phyloP scores from a whole-genome alignment of 345 rosid species.

The Triadica sebifera region DNA sequence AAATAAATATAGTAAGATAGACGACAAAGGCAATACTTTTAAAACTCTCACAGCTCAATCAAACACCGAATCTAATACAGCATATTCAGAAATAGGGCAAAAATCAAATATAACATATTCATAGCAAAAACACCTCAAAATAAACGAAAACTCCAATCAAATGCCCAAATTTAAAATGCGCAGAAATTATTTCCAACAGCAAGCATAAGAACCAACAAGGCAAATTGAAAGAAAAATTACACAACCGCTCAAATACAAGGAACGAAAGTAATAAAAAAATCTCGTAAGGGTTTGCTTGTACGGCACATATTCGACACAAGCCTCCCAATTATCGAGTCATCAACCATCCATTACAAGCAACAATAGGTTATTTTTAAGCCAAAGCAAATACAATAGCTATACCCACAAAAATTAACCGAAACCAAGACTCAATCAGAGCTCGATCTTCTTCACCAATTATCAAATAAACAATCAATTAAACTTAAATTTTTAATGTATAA shows the following conservation, averaged over 20 bases:
- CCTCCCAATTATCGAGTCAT: conserved; percentile 2
- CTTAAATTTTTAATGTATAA: not conserved
- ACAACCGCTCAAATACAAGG: conserved; percentile 14
- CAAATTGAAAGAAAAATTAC: not conserved
- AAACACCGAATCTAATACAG: conserved; percentile 1
- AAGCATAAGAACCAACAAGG: conserved; percentile 5
- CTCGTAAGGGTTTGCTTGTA: conserved; percentile 34
- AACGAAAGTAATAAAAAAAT: conserved; percentile 1
- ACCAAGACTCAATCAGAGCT: conserved; percentile 17
- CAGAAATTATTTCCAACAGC: conserved; percentile 7
- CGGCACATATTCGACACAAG: conserved; percentile 39
- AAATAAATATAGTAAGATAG: not conserved
- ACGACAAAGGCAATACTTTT: not conserved
- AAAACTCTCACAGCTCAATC: conserved; percentile 13
- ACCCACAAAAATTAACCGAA: conserved; percentile 17
- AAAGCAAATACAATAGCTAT: conserved; percentile 2
- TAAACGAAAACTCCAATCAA: conserved; percentile 19
- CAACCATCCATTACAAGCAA: conserved; percentile 34
- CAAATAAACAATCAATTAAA: not conserved
- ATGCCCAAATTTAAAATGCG: conserved; percentile 16
- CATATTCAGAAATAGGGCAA: not conserved
- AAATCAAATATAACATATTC: not conserved
- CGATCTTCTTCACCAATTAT: conserved; percentile 6
- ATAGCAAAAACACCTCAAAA: conserved; percentile 24
- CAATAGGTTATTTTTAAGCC: conserved; percentile 5